Evolutionary conservation across 2,329 filamentous ascomycete genomes (phyloP).

Genomic region (Penicillium vulpinum): DNA sequence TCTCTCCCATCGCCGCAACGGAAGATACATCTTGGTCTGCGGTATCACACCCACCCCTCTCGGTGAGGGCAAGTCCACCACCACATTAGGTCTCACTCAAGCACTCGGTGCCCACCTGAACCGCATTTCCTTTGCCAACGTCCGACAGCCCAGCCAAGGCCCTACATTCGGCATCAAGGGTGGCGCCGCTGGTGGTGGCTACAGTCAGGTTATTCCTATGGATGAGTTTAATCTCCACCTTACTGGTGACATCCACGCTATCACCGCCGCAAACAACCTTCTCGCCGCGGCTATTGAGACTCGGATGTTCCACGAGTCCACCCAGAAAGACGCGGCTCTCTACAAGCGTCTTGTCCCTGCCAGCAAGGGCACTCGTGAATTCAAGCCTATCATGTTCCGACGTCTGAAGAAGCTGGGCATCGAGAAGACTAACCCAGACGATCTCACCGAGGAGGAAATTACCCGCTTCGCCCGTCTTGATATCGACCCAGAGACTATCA

Average conservation of each 20-base stretch:
- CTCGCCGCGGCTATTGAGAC: constrained; percentile 96
- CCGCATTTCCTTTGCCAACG: constrained; percentile 90
- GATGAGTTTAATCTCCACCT: constrained; percentile 98
- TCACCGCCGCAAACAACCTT: constrained; percentile 95
- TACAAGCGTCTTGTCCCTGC: constrained; percentile 83
- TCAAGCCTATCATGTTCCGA: constrained; percentile 87
- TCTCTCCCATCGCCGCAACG: constrained; percentile 81
- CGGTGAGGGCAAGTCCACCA: constrained; percentile 97
- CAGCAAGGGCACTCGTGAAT: constrained; percentile 86
- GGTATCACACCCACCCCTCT: constrained; percentile 96
- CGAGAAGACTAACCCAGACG: constrained; percentile 87
- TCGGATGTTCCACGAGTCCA: constrained; percentile 96
- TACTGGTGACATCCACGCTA: constrained; percentile 96
- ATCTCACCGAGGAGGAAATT: constrained; percentile 88
- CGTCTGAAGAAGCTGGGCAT: constrained; percentile 95
- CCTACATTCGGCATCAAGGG: constrained; percentile 99
- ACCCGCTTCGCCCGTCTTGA: constrained; percentile 86
- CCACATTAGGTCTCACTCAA: constrained; percentile 92
- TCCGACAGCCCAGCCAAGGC: constrained; percentile 93
- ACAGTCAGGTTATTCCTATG: constrained; percentile 99
- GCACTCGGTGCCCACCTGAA: constrained; percentile 86
- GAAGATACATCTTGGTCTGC: constrained; percentile 87
- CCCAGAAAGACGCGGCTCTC: constrained; percentile 84
- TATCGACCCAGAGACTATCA: constrained; percentile 95
- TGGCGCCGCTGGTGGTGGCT: constrained; percentile 92